Percentiles rank a stretch among this genome's conserved stretches.
These are phyloP conservation scores for Ampelomyces quisqualis DNA, from an alignment of 2,329 filamentous ascomycete species.

Conservation along the genomic window DNA sequence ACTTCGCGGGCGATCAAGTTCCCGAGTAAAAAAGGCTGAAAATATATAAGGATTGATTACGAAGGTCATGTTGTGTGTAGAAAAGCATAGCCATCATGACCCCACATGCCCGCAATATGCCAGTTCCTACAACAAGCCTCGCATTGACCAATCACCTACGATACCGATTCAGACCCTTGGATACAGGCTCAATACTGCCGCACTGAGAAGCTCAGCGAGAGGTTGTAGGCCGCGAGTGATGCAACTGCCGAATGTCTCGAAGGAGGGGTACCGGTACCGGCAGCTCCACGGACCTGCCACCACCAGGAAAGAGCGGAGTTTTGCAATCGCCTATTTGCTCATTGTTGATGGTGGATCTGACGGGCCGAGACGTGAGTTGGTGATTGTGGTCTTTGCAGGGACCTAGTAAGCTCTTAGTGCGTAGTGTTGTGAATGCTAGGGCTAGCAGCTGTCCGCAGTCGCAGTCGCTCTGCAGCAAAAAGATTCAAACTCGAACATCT, in stretches of 20 bases:
- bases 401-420: slow-evolving; percentile 13
- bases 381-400: slow-evolving; percentile 20
- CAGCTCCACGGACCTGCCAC: slow-evolving; percentile 12
- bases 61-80: slow-evolving; percentile 3
- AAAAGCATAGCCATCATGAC: slow-evolving; percentile 11
- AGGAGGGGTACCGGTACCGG: slow-evolving; percentile 19
- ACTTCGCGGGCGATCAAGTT: too few species aligned
- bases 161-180: slow-evolving; percentile 5
- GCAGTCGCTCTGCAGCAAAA: too few species aligned
- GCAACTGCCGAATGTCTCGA: slow-evolving; percentile 29
- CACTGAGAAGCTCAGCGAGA: background rate
- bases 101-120: slow-evolving; percentile 11
- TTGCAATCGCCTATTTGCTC: slow-evolving; percentile 12
- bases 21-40: too few species aligned
- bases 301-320: slow-evolving; percentile 16
- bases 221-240: slow-evolving; percentile 2
- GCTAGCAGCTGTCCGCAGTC: background rate
- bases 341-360: slow-evolving; percentile 5
- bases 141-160: slow-evolving; percentile 20
- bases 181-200: background rate
- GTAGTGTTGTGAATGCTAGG: slow-evolving; percentile 4
- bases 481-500: too few species aligned
- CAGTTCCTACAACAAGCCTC: background rate
- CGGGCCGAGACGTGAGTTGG: slow-evolving; percentile 15
- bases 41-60: too few species aligned